Evolutionary conservation across 2,329 filamentous ascomycete genomes (phyloP).

Genomic region (Neopestalotiopsis sp.): DNA sequence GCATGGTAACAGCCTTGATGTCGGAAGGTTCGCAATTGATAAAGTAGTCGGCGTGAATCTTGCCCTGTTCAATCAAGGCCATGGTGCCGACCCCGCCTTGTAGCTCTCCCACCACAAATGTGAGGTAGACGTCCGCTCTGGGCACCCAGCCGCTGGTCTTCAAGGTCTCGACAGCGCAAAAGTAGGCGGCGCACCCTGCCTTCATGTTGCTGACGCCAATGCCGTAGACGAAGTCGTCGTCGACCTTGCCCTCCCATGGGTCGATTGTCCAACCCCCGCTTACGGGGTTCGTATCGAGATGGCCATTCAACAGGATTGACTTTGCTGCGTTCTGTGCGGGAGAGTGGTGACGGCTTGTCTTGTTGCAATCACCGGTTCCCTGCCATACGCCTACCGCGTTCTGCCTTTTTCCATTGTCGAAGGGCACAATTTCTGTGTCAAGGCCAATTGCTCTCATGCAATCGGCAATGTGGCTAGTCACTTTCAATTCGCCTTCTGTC

Average conservation of each 20-base stretch:
- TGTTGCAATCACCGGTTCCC: constrained; percentile 13
- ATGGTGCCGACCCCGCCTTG: constrained; percentile 32
- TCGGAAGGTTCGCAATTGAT: constrained; percentile 35
- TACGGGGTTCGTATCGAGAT: constrained; percentile 35
- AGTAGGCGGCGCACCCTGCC: constrained; percentile 34
- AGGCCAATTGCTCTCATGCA: constrained; percentile 29
- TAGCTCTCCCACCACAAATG: constrained; percentile 34
- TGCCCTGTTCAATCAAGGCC: constrained; percentile 30
- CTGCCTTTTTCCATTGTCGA: constrained; percentile 28
- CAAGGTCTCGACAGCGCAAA: constrained; percentile 30
- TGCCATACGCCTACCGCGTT: constrained; percentile 31
- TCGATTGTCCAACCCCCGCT: constrained; percentile 35
- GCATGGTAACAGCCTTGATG: constrained; percentile 32
- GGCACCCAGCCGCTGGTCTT: constrained; percentile 27
- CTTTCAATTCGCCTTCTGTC: constrained; percentile 32
- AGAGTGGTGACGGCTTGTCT: neutral
- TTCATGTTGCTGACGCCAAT: constrained; percentile 37
- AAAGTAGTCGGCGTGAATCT: constrained; percentile 28
- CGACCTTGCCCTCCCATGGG: constrained; percentile 35
- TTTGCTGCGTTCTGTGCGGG: constrained; percentile 12
- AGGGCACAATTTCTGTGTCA: constrained; percentile 27
- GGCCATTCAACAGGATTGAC: constrained; percentile 33
- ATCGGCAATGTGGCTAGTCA: constrained; percentile 28
- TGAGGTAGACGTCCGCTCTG: constrained; percentile 27
- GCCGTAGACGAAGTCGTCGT: constrained; percentile 33